A percentile compares a stretch with the other conserved stretches of the same genome.
phyloP scores from a whole-genome alignment of 768 basidiomycete genomes.

The Tubosaeta sp. region DNA sequence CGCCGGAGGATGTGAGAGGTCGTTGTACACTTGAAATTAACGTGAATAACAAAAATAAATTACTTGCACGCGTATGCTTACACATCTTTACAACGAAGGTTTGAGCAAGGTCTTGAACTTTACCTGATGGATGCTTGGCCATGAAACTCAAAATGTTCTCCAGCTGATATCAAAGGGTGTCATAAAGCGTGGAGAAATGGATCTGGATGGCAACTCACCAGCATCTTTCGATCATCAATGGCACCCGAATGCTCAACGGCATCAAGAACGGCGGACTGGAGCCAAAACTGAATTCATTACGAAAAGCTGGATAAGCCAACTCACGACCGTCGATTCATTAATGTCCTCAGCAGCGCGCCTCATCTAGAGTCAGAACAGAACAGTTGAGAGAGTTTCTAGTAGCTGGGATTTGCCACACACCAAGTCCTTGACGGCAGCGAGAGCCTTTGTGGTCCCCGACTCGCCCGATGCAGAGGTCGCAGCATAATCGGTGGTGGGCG shows the following conservation, averaged over 20 bases:
- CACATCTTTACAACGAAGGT: constrained; percentile 46
- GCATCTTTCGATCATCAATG: constrained; percentile 74
- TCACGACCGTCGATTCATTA: constrained; percentile 25
- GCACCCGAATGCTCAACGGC: constrained; percentile 52
- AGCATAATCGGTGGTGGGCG: constrained; percentile 12
- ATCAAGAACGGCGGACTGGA: constrained; percentile 60
- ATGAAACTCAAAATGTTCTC: constrained; percentile 67
- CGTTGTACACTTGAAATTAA: constrained; percentile 61
- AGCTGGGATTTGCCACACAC: constrained; percentile 10
- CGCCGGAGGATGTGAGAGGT: constrained; percentile 73
- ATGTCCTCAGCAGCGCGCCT: constrained; percentile 30
- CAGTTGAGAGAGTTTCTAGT: background rate
- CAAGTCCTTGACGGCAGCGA: constrained; percentile 28
- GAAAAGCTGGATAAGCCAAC: background rate
- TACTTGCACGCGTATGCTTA: constrained; percentile 33
- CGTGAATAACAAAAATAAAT: background rate
- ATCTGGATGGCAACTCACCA: constrained; percentile 42
- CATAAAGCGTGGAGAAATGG: background rate
- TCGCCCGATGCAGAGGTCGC: constrained; percentile 10
- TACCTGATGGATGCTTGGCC: constrained; percentile 51
- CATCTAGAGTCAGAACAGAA: constrained; percentile 15
- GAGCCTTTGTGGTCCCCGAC: constrained; percentile 19
- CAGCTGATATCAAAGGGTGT: constrained; percentile 41
- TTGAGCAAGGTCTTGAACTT: constrained; percentile 36
- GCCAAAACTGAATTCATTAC: background rate